Evolutionary conservation across 306 rosid species (phyloP).

Genomic region (Casuarina equisetifolia): DNA sequence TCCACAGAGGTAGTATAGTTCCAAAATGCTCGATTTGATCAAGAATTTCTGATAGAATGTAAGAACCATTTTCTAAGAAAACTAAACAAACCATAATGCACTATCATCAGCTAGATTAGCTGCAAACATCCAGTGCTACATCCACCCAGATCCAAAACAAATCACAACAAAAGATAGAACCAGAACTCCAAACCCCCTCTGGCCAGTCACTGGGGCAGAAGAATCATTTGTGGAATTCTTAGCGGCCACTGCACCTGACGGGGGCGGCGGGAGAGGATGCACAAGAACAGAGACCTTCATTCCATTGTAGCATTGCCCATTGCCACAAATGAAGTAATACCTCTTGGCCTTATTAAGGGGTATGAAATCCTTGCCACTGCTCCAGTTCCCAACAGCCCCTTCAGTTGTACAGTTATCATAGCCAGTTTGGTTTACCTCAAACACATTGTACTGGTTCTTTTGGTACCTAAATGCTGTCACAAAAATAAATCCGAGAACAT

Average conservation of each 20-base stretch:
- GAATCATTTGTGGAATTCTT: constrained; percentile 21
- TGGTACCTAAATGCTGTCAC: constrained; percentile 79
- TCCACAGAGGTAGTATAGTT: no score
- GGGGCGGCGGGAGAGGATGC: constrained; percentile 63
- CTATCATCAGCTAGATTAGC: neutral
- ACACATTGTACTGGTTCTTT: constrained; percentile 89
- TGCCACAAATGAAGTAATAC: constrained; percentile 84
- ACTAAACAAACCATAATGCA: constrained; percentile 3
- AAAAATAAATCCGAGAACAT: neutral
- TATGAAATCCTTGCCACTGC: constrained; percentile 87
- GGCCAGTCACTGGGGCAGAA: constrained; percentile 22
- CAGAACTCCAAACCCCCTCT: constrained; percentile 22
- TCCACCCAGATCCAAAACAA: constrained; percentile 38
- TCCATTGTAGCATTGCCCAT: constrained; percentile 82
- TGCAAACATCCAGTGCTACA: constrained; percentile 25
- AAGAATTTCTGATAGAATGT: no score
- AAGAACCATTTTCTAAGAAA: neutral
- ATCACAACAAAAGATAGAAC: constrained; percentile 27
- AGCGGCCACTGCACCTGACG: constrained; percentile 30
- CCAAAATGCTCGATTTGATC: no score
- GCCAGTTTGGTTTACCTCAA: constrained; percentile 84
- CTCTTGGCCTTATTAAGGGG: constrained; percentile 52
- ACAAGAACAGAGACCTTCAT: constrained; percentile 79
- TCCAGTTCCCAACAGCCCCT: constrained; percentile 85
- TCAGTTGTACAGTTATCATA: constrained; percentile 89